Percentiles rank a stretch among this genome's conserved stretches.
phyloP scores from a whole-genome alignment of 495 filamentous ascomycete species.

The Aspergillus avenaceus region DNA sequence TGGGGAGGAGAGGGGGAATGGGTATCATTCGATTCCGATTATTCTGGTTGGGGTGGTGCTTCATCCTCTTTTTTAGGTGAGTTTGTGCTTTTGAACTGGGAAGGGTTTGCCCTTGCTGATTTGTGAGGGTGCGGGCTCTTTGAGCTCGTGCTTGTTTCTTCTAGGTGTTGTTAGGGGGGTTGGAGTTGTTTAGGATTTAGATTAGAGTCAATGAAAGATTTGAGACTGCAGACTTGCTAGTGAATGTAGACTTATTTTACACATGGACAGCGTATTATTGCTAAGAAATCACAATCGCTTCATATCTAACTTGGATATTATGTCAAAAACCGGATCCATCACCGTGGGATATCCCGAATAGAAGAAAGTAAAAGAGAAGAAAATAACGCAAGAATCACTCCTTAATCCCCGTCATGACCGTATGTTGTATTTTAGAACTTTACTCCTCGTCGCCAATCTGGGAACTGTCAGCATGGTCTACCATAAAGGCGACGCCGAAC shows the following conservation, averaged over 20 bases:
- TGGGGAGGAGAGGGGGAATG: constrained; percentile 29
- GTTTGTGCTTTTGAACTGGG: constrained; percentile 32
- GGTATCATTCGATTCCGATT: constrained; percentile 99
- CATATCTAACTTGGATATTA: constrained; percentile 24
- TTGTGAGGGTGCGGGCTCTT: constrained; percentile 23
- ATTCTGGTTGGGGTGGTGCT: constrained; percentile 85
- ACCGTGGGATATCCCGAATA: constrained; percentile 20
- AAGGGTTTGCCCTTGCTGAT: constrained; percentile 40
- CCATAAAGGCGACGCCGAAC: constrained; percentile 13
- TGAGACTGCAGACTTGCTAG: neutral
- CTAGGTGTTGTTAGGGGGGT: constrained; percentile 5
- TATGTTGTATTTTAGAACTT: constrained; percentile 27
- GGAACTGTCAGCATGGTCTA: constrained; percentile 6
- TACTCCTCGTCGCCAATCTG: constrained; percentile 93
- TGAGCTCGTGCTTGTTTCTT: constrained; percentile 3
- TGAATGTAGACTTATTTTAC: too few species aligned
- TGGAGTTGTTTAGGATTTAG: neutral
- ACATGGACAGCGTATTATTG: too few species aligned
- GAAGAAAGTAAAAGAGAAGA: constrained; percentile 18
- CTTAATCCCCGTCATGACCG: constrained; percentile 27
- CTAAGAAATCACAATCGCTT: constrained; percentile 15
- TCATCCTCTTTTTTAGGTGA: constrained; percentile 63
- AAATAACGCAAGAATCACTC: constrained; percentile 25
- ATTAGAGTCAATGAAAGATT: neutral
- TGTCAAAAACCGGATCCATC: constrained; percentile 11